Conservation (phyloP, 805 yeast genomes). For the Naumovozyma castellii region DNA sequence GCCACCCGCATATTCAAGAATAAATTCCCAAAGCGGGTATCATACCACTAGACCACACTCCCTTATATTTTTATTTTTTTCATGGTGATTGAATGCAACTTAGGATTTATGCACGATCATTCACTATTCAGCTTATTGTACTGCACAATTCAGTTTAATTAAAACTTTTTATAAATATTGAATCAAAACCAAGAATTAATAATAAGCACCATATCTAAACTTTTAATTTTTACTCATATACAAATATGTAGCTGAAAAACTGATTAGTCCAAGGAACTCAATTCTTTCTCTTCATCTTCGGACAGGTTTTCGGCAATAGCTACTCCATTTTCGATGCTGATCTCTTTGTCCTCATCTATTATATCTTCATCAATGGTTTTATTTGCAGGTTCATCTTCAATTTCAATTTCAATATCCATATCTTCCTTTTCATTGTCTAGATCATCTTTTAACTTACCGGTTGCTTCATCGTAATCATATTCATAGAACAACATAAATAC, state of each 20-base stretch:
- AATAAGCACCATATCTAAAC: no score
- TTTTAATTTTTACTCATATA: no score
- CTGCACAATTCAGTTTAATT: no score
- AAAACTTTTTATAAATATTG: no score
- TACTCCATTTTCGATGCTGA: no score
- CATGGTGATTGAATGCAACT: no score
- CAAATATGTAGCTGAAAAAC: neutral
- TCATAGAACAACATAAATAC: constrained; percentile 92
- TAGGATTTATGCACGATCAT: no score
- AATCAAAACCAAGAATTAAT: no score
- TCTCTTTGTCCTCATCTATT: neutral
- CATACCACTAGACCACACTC: neutral
- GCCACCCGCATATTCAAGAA: neutral
- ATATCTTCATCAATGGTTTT: neutral
- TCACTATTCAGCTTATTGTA: no score
- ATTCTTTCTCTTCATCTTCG: constrained; percentile 16
- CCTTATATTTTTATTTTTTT: neutral
- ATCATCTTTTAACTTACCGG: constrained; percentile 25
- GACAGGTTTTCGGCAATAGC: no score
- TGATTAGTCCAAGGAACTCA: neutral
- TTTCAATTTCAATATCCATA: constrained; percentile 8
- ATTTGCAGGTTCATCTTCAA: no score
- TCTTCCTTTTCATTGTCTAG: constrained; percentile 10
- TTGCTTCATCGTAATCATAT: constrained; percentile 32
- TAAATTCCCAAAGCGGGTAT: neutral